Evolutionary conservation across 192 early-diverging fungal genomes (phyloP).

Genomic region (Coemansia sp.): DNA sequence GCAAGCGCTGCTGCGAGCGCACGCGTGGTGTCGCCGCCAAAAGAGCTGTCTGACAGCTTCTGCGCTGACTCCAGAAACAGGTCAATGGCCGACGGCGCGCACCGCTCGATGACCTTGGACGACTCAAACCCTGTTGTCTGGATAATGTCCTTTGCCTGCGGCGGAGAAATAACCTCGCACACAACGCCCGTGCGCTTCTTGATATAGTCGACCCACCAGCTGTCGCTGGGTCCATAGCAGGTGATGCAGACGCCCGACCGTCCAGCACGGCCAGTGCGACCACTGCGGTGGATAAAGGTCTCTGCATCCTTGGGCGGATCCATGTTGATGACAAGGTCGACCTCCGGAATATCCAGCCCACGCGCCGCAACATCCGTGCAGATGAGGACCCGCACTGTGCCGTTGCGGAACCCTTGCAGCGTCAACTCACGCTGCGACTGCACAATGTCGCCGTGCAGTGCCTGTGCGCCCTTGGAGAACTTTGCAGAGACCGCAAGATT

Average conservation of each 20-base stretch:
- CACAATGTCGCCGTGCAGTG: conserved; percentile 87
- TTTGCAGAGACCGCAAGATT: conserved; percentile 77
- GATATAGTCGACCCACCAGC: conserved; percentile 79
- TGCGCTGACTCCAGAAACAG: conserved; percentile 78
- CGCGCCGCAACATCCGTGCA: conserved; percentile 95
- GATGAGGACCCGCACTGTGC: conserved; percentile 87
- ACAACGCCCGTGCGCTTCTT: conserved; percentile 74
- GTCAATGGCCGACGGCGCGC: conserved; percentile 72
- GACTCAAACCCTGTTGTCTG: conserved; percentile 74
- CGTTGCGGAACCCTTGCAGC: conserved; percentile 92
- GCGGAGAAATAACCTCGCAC: conserved; percentile 78
- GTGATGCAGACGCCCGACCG: conserved; percentile 87
- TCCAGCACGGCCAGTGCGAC: conserved; percentile 92
- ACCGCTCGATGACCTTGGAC: conserved; percentile 65
- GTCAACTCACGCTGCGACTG: conserved; percentile 86
- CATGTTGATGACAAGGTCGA: conserved; percentile 95
- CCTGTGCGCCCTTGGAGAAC: conserved; percentile 81
- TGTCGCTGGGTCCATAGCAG: conserved; percentile 87
- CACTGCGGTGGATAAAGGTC: conserved; percentile 93
- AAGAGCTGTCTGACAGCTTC: conserved; percentile 66
- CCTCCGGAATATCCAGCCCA: conserved; percentile 94
- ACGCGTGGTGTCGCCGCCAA: conserved; percentile 69
- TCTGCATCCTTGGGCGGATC: conserved; percentile 94
- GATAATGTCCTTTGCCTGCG: conserved; percentile 90
- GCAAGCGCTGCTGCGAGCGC: conserved; percentile 87